These are phyloP conservation scores for Roridomyces roridus DNA, from an alignment of 768 basidiomycete species.

Conservation along the genomic window DNA sequence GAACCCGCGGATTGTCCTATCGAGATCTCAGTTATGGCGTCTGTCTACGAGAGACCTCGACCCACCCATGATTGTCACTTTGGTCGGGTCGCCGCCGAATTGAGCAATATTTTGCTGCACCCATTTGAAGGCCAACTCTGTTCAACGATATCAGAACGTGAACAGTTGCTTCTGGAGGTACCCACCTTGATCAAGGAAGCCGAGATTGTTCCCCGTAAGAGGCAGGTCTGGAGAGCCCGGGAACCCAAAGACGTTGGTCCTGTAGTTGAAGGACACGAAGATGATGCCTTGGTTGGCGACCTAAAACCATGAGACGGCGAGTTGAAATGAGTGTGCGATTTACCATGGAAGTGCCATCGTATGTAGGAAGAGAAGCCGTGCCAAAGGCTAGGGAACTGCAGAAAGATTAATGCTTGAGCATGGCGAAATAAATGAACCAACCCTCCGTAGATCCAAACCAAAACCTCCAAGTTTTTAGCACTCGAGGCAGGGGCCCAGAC, in stretches of 20 bases:
- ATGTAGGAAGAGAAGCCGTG: constrained; percentile 6
- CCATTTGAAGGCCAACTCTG: constrained; percentile 36
- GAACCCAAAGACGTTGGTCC: constrained; percentile 21
- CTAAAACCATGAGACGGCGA: too few relatives aligned
- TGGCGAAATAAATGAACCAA: too few relatives aligned
- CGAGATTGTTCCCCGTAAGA: constrained; percentile 16
- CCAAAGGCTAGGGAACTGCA: constrained; percentile 10
- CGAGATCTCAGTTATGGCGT: not conserved
- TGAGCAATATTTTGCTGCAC: constrained; percentile 50
- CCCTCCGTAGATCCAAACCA: constrained; percentile 20
- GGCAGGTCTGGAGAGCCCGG: constrained; percentile 19
- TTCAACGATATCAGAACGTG: too few relatives aligned
- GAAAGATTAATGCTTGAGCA: too few relatives aligned
- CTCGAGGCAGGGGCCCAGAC: constrained; percentile 7
- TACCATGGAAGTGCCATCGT: constrained; percentile 13
- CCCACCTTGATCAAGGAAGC: constrained; percentile 37
- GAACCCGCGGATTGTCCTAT: constrained; percentile 20
- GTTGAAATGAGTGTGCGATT: too few relatives aligned
- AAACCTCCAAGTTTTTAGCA: not conserved
- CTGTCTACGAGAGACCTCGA: not conserved
- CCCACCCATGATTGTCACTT: constrained; percentile 37
- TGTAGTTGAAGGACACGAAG: constrained; percentile 17
- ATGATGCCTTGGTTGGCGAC: constrained; percentile 16
- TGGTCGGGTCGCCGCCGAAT: constrained; percentile 49
- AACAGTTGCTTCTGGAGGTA: not conserved